These are phyloP conservation scores for Periconia digitata DNA, from an alignment of 2,329 filamentous ascomycete species.

Conservation along the genomic window DNA sequence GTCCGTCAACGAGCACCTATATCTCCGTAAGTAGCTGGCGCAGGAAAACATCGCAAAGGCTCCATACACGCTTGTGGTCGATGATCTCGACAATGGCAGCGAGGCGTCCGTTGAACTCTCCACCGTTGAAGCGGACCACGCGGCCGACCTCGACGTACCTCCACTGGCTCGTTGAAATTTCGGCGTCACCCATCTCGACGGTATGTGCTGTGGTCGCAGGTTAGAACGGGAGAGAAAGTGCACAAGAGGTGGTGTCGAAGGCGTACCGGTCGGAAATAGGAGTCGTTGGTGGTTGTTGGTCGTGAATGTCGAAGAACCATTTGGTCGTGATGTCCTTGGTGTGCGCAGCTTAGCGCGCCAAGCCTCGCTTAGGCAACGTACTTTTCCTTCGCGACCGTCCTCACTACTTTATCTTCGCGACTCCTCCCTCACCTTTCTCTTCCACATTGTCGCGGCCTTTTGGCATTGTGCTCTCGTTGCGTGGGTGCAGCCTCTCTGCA, in stretches of 20 bases:
- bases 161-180: conserved; percentile 58
- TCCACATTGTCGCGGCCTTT: neutral
- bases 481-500: neutral
- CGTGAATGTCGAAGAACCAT: conserved; percentile 25
- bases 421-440: neutral
- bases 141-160: conserved; percentile 98
- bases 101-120: conserved; percentile 80
- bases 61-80: conserved; percentile 99
- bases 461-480: neutral
- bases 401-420: neutral
- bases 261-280: conserved; percentile 45
- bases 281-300: conserved; percentile 37
- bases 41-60: conserved; percentile 14
- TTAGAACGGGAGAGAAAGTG: conserved; percentile 28
- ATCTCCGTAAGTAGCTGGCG: conserved; percentile 32
- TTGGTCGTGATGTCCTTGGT: conserved; percentile 1
- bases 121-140: conserved; percentile 86
- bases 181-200: conserved; percentile 51
- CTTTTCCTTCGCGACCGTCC: conserved; percentile 17
- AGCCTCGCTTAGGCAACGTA: conserved; percentile 7
- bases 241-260: conserved; percentile 19
- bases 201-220: conserved; percentile 32
- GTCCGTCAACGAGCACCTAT: conserved; percentile 95
- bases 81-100: conserved; percentile 98
- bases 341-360: conserved; percentile 1